Evolutionary conservation across 768 basidiomycete genomes (phyloP).

Genomic region (Tricholoma sp.): DNA sequence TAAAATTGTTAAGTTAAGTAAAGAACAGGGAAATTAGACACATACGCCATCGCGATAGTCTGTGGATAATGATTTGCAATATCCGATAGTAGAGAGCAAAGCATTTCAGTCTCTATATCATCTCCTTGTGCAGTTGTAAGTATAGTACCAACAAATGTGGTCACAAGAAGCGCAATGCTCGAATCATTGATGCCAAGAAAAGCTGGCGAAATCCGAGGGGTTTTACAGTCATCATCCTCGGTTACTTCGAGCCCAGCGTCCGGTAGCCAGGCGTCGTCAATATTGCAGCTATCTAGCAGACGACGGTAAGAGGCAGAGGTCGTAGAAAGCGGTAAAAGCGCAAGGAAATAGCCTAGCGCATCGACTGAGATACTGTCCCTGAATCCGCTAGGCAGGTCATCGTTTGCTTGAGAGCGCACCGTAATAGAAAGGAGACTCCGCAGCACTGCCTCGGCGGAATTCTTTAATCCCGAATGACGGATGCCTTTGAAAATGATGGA

Average conservation of each 20-base stretch:
- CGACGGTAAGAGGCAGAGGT: constrained; percentile 49
- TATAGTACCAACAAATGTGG: constrained; percentile 74
- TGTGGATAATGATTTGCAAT: constrained; percentile 67
- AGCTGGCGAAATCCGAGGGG: constrained; percentile 50
- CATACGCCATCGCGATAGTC: constrained; percentile 67
- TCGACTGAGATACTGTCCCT: constrained; percentile 48
- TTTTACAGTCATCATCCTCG: constrained; percentile 35
- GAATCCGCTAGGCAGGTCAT: constrained; percentile 30
- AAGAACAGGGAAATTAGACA: constrained; percentile 14
- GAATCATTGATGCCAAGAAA: constrained; percentile 61
- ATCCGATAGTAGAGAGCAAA: constrained; percentile 74
- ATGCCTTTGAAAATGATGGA: constrained; percentile 85
- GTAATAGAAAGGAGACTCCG: constrained; percentile 62
- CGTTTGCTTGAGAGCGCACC: constrained; percentile 34
- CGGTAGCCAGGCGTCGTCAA: constrained; percentile 40
- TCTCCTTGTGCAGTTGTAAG: constrained; percentile 72
- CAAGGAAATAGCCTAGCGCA: constrained; percentile 74
- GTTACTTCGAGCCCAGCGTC: constrained; percentile 34
- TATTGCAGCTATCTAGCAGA: constrained; percentile 59
- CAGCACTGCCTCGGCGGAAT: constrained; percentile 56
- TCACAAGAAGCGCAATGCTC: constrained; percentile 63
- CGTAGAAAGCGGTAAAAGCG: constrained; percentile 66
- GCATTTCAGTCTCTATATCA: constrained; percentile 74
- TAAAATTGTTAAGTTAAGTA: constrained; percentile 4
- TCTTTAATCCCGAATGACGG: constrained; percentile 59